Base-by-base conservation (phyloP, 208 protist genomes). In the Leptomonas pyrrhocoris region DNA sequence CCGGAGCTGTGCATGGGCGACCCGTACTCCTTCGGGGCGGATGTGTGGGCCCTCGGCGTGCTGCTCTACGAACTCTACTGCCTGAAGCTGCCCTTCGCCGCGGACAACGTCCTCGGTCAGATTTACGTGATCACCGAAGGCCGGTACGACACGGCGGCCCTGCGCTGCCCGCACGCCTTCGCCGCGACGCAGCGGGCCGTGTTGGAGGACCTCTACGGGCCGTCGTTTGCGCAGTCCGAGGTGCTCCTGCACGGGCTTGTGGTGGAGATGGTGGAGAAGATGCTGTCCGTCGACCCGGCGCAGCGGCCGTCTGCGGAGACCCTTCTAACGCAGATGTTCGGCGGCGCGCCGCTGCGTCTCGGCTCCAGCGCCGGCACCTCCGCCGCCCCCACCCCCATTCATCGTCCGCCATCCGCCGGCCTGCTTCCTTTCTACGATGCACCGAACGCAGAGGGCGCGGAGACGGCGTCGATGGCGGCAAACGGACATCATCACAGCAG, bases 1-100 rank as follows among this genome's bases (percentile, higher is more conserved):
- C 93, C 93, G 42, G 90, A 97, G 77, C 78, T 97, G 30, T 94
- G 84, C 68, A 74, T 95, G 43, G 89, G 93, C 13, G 89, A 95
- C 54, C 64, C 75, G 23, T 97, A 97, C 80, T 91, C 87, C 31
- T 94, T 94, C 68, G 70, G 73, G 12, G 82, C 88, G 0, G 93
- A 97, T 62, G 57, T 97, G 2, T 97, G 93, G 93, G 84, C 91
- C 0, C 77, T 97, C 9, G 93, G 93, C 9, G 88, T 95, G 15
- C 23, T 93, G 12, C 63, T 85, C n/a, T 97, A 97, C 73, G 93
- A 97, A 66, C 70, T 96, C 54, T 95, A 93, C 71, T 85, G 79
- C 48, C 49, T 91, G 42, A 77, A 81, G 38, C 82, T 94, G 13
- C 93, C 93, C n/a, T 97, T 97, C 66, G 30, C 40, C 18, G 84